Conservation (phyloP, 768 basidiomycete genomes). For the Serendipita sp. region DNA sequence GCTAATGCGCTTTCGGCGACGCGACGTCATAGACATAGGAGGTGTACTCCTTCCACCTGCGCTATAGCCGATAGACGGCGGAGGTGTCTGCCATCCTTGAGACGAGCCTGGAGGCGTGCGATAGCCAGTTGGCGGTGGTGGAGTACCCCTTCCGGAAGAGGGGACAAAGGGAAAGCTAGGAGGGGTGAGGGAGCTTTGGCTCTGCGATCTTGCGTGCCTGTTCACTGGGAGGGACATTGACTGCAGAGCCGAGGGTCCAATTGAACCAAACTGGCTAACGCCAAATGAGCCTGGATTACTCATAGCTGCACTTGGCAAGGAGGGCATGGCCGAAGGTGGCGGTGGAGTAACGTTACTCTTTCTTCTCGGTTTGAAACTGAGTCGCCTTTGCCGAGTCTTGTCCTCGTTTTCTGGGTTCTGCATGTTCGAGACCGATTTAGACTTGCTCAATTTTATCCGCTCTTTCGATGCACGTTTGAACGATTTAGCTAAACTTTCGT, state of each 20-base stretch:
- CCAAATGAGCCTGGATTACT: background rate
- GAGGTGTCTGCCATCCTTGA: background rate
- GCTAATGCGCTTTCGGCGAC: background rate
- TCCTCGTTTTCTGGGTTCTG: background rate
- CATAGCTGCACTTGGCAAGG: background rate
- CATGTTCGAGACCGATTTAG: background rate
- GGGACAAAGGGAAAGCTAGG: background rate
- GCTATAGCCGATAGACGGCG: background rate
- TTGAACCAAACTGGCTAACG: background rate
- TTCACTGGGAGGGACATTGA: background rate
- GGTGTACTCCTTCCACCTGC: background rate
- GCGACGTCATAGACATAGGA: background rate
- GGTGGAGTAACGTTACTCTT: background rate
- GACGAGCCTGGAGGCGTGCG: background rate
- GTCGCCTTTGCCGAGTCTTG: background rate
- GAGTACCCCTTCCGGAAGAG: background rate
- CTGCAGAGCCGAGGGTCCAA: background rate
- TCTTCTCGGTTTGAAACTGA: background rate
- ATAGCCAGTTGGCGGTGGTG: background rate
- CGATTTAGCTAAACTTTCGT: background rate
- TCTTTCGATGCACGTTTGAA: background rate
- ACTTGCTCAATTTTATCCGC: background rate
- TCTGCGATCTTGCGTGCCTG: background rate
- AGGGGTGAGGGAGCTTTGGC: background rate
- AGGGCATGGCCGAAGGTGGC: background rate